Base-by-base conservation (phyloP, 2,329 filamentous ascomycete genomes). In the Stemphylium beticola region DNA sequence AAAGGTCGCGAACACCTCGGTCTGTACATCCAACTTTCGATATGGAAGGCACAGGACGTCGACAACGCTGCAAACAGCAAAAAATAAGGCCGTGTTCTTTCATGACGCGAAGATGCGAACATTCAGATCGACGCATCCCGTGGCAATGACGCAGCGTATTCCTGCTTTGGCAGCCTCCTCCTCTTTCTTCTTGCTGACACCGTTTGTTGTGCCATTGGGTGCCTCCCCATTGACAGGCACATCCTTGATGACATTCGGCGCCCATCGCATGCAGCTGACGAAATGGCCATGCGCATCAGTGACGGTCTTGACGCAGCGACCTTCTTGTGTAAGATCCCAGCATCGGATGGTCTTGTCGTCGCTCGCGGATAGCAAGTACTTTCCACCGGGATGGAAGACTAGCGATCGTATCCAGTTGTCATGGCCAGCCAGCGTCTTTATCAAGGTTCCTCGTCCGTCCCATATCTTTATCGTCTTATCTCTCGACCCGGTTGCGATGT, bases 311-410 rank as follows among this genome's bases (percentile, higher is more conserved):
- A 96, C 92, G 66, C 92, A 93, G 69, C 92, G 93, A 37, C 91
- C 91, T 73, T 96, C 92, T 72, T 98, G 93, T 22, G 85, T 84
- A 22, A 98, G 79, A 78, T 98, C 93, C 93, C 93, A 98, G 79
- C 93, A 97, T 50, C 93, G 84, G 55, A 98, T 82, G 4, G 91
- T 93, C 79, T 95, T 96, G 78, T 98, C 93, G 73, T 98, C 93
- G 14, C 89, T 85, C 17, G 90, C 91, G 6, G 89, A 93, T 5
- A 98, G 78, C 1, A 98, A 82, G 68, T 95, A 97, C 76, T 93
- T 96, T 38, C 93, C 93, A 8, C 91, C 90, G 0, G 93, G 93
- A 68, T 97, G 93, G 74, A 96, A 98, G 9, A 92, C 87, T 5
- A 97, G 77, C 0, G 85, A 89, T 29, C 92, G 87, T 8, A 98